phyloP scores from a whole-genome alignment of 2,329 filamentous ascomycete genomes.

The Teratosphaeria zuluensis region DNA sequence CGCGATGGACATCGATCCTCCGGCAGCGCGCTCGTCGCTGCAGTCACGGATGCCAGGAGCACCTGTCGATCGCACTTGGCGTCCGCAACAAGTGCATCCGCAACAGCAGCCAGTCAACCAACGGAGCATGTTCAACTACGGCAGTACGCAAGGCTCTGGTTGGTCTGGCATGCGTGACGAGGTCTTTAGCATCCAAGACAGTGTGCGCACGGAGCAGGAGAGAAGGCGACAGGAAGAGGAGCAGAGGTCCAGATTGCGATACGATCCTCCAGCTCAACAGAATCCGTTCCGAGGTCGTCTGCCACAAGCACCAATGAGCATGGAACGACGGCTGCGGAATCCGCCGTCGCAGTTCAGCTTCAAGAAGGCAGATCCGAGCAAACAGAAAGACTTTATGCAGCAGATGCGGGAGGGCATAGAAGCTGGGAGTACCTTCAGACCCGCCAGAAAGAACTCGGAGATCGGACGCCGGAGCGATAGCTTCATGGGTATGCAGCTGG shows the following conservation, averaged over 20 bases:
- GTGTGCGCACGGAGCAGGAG: slow-evolving; percentile 8
- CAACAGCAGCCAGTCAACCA: background rate
- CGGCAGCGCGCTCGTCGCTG: slow-evolving; percentile 5
- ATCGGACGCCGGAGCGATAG: background rate
- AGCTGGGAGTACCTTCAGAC: slow-evolving; percentile 8
- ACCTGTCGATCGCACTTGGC: slow-evolving; percentile 8
- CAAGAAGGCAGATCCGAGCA: slow-evolving; percentile 36
- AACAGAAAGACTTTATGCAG: slow-evolving; percentile 44
- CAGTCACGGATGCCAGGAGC: slow-evolving; percentile 10
- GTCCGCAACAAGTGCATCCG: slow-evolving; percentile 33
- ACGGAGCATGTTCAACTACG: slow-evolving; percentile 29
- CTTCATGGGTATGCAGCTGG: background rate
- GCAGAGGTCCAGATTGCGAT: slow-evolving; percentile 11
- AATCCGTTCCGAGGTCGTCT: slow-evolving; percentile 60
- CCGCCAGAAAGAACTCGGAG: background rate
- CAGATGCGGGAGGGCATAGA: slow-evolving; percentile 23
- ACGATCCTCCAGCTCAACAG: slow-evolving; percentile 26
- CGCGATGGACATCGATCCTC: slow-evolving; percentile 65
- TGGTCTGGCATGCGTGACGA: slow-evolving; percentile 16
- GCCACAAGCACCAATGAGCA: slow-evolving; percentile 58
- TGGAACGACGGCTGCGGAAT: slow-evolving; percentile 53
- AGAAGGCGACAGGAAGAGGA: slow-evolving; percentile 9
- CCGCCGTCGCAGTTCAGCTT: slow-evolving; percentile 49
- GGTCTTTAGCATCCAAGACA: slow-evolving; percentile 17
- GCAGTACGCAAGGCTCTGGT: slow-evolving; percentile 17